Percentiles rank a stretch among this genome's conserved stretches.
Conservation (phyloP, 148 eudicot species). For the Talinum fruticosum region DNA sequence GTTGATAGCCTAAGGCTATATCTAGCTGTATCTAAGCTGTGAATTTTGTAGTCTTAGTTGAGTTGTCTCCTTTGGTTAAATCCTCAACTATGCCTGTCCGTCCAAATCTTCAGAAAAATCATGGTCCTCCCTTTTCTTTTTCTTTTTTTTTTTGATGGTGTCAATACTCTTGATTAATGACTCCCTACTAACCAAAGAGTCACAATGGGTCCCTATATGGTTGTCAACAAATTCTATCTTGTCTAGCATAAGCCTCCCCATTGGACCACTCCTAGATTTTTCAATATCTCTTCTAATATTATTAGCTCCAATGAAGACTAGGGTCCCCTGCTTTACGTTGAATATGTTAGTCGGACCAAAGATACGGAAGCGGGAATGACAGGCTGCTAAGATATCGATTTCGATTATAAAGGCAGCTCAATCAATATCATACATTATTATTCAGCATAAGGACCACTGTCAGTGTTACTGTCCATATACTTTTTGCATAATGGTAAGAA, state of each 20-base stretch:
- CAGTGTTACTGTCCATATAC: not conserved
- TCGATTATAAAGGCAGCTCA: not conserved
- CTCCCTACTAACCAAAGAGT: constrained; percentile 18
- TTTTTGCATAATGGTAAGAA: not conserved
- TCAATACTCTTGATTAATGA: not conserved
- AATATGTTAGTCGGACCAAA: not conserved
- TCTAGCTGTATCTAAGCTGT: constrained; percentile 30
- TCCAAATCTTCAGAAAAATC: not conserved
- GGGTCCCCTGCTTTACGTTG: not conserved
- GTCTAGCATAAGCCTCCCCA: not conserved
- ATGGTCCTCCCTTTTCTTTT: too few species aligned
- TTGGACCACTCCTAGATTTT: constrained; percentile 9
- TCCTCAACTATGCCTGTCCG: constrained; percentile 10
- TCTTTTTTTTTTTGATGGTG: not conserved
- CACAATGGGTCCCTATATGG: not conserved
- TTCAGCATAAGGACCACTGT: not conserved
- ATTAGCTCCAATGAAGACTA: not conserved
- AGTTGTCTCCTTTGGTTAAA: constrained; percentile 21
- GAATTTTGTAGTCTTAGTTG: constrained; percentile 14
- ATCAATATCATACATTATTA: not conserved
- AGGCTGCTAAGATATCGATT: not conserved
- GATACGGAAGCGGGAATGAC: not conserved
- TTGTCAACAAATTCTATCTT: constrained; percentile 7
- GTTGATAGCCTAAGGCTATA: not conserved
- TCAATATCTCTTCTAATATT: not conserved